Percentiles rank a stretch among this genome's conserved stretches.
Evolutionary conservation across 2,329 filamentous ascomycete genomes (phyloP).

Genomic region (Mollisiaceae sp.): DNA sequence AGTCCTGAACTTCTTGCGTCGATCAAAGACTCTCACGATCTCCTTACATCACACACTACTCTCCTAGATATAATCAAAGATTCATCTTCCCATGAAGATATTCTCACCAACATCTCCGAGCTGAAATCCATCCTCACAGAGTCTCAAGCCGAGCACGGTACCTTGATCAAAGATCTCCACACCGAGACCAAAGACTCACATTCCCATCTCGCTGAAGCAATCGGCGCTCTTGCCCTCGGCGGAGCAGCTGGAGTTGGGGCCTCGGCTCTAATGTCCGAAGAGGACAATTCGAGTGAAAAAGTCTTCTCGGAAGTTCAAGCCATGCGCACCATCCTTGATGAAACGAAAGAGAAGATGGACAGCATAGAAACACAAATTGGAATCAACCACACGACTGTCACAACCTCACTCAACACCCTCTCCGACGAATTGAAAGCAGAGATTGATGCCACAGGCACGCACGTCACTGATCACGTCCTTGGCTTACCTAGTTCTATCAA

Average conservation of each 20-base stretch:
- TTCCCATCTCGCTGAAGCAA: constrained; percentile 32
- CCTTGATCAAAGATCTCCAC: constrained; percentile 34
- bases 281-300: constrained; percentile 22
- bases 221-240: constrained; percentile 32
- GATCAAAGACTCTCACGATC: constrained; percentile 28
- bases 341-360: constrained; percentile 25
- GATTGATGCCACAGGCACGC: constrained; percentile 36
- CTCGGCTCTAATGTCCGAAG: constrained; percentile 17
- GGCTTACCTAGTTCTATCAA: constrained; percentile 2
- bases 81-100: constrained; percentile 27
- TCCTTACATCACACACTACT: constrained; percentile 16
- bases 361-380: constrained; percentile 33
- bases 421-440: constrained; percentile 36
- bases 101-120: constrained; percentile 31
- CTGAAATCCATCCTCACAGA: constrained; percentile 35
- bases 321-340: constrained; percentile 26
- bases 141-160: constrained; percentile 31
- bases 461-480: constrained; percentile 29
- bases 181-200: constrained; percentile 32
- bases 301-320: constrained; percentile 34
- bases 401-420: constrained; percentile 33
- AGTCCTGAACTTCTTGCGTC: constrained; percentile 27
- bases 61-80: constrained; percentile 25
- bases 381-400: constrained; percentile 37
- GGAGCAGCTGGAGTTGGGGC: constrained; percentile 33